Conservation (phyloP, 176 grass and related monocot genomes). For the Pontederia paniculata region DNA sequence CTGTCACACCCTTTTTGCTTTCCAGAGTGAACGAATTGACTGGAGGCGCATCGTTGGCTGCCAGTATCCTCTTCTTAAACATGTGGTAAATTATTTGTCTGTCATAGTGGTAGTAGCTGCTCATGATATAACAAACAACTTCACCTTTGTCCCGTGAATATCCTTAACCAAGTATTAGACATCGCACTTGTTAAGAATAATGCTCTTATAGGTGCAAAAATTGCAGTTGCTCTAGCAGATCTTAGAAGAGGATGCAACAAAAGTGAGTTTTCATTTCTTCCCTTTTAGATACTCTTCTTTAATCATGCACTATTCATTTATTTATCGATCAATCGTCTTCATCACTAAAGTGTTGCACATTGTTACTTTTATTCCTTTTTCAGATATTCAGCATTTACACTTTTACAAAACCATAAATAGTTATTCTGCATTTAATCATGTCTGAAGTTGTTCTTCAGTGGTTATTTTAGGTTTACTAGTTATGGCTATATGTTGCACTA, state of each 20-base stretch:
- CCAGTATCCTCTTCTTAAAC: conserved; percentile 61
- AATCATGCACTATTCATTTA: too few relatives aligned
- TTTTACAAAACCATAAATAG: too few relatives aligned
- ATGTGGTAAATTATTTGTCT: background rate
- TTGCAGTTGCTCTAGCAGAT: conserved; percentile 61
- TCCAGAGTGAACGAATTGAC: conserved; percentile 80
- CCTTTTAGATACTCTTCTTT: too few relatives aligned
- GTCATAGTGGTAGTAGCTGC: background rate
- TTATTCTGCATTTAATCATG: too few relatives aligned
- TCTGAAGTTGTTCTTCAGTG: too few relatives aligned
- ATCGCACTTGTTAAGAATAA: conserved; percentile 97
- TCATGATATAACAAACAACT: conserved; percentile 3
- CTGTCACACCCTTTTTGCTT: conserved; percentile 71
- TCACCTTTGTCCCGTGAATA: conserved; percentile 3
- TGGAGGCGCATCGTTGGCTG: conserved; percentile 57
- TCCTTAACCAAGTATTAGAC: conserved; percentile 49
- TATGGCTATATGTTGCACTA: too few relatives aligned
- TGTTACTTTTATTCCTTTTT: too few relatives aligned
- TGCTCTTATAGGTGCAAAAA: conserved; percentile 57
- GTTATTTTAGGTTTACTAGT: too few relatives aligned
- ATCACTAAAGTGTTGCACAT: too few relatives aligned
- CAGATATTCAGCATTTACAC: too few relatives aligned
- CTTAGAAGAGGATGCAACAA: conserved; percentile 27
- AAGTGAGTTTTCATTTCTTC: conserved; percentile 19
- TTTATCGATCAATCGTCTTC: too few relatives aligned